Evolutionary conservation across 306 rosid species (phyloP), one percentile per base, ranked within the genome.

Genomic region (Nissolia schottii): DNA sequence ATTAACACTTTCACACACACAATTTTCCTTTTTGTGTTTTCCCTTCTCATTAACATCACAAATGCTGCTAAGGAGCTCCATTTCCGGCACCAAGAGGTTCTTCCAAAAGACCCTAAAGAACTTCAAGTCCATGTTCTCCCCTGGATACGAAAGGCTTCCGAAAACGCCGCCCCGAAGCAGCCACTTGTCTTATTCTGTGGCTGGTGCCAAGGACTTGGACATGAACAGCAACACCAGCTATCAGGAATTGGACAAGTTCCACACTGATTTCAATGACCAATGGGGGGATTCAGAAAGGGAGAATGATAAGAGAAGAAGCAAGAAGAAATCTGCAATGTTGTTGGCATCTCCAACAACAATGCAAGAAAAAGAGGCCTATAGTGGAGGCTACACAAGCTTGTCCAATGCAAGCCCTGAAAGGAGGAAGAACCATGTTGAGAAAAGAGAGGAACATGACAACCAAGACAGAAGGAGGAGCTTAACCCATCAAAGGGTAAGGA

Each of bases 31-130:
- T n/a, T 58, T 62, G 58, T 14, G 10, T 73, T n/a, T n/a, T n/a
- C 60, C 59, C 25, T 51, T 48, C 48, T 77, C 60, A n/a, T 15
- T 70, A 46, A 54, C 64, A 4, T 54, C 72, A 75, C 28, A 73
- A 77, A 91, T 95, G 99, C 23, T 86, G 83, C 82, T 95, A 22
- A 82, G 89, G 79, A 78, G 64, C 61, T 73, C 98, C 67, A 80
- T 93, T 82, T 78, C 89, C 67, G 81, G 43, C 77, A 88, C 99
- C 76, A 91, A 82, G 84, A 88, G 80, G 82, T 89, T 95, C 86
- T 84, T 95, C 68, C 84, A 77, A 27, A 91, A 80, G 76, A 87
- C 96, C 20, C 5, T 95, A 4, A 82, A 85, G 69, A 88, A 64
- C 75, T 73, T 95, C 83, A 95, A 87, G 84, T 84, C 80, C 31